Conservation (phyloP, 2,329 filamentous ascomycete species). For the Aciculosporium take region DNA sequence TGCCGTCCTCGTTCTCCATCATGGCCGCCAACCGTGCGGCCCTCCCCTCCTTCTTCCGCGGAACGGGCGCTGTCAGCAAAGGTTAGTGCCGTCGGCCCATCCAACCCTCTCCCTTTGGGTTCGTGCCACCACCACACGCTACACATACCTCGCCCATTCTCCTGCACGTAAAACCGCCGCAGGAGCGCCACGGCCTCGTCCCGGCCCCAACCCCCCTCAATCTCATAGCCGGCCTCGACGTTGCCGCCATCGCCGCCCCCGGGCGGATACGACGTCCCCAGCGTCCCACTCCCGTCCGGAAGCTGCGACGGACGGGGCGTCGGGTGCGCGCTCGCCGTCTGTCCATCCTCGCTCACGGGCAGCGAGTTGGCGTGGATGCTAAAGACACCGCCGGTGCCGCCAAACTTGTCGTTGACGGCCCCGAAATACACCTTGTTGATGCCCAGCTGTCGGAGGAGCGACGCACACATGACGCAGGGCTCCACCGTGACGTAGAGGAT, state of each 20-base stretch:
- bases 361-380: constrained; percentile 58
- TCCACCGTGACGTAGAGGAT: constrained; percentile 94
- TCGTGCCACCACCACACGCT: not conserved
- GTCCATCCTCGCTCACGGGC: constrained; percentile 21
- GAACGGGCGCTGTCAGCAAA: constrained; percentile 28
- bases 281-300: constrained; percentile 21
- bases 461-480: constrained; percentile 97
- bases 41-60: constrained; percentile 40
- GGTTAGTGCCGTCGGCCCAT: constrained; percentile 9
- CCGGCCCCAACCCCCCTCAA: constrained; percentile 74
- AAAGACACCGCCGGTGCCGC: constrained; percentile 87
- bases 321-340: constrained; percentile 27
- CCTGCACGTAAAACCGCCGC: constrained; percentile 91
- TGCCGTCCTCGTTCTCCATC: constrained; percentile 27
- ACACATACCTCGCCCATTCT: constrained; percentile 72
- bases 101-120: no score
- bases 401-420: constrained; percentile 91
- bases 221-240: constrained; percentile 66
- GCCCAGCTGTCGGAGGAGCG: constrained; percentile 72
- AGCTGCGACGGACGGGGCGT: constrained; percentile 22
- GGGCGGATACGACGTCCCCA: constrained; percentile 23
- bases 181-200: constrained; percentile 89
- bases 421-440: constrained; percentile 90
- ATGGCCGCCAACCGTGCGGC: constrained; percentile 38
- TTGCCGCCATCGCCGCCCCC: constrained; percentile 45